Conservation (phyloP, 1,284 basidiomycete species). For the Sporisorium iseilematis-ciliati region DNA sequence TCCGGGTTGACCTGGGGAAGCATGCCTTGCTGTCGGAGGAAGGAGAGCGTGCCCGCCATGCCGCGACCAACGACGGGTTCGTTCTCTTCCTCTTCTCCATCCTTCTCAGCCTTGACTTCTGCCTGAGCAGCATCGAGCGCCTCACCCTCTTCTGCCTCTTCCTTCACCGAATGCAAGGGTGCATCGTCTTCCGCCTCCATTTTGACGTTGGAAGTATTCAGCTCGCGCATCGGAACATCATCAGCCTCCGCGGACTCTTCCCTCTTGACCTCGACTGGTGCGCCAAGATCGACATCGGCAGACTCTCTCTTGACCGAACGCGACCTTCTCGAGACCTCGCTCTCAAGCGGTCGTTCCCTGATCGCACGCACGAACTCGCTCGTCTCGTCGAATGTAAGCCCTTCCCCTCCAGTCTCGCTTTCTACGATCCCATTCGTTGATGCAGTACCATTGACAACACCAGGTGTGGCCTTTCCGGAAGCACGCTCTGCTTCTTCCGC, state of each 20-base stretch:
- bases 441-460: slow-evolving; percentile 2
- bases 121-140: slow-evolving; percentile 6
- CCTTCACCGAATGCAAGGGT: slow-evolving; percentile 72
- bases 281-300: slow-evolving; percentile 58
- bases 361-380: slow-evolving; percentile 96
- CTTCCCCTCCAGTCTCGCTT: slow-evolving; percentile 28
- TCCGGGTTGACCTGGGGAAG: slow-evolving; percentile 78
- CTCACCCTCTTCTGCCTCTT: slow-evolving; percentile 70
- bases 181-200: slow-evolving; percentile 73
- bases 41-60: slow-evolving; percentile 86
- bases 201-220: slow-evolving; percentile 52
- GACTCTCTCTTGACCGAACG: slow-evolving; percentile 32
- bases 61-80: slow-evolving; percentile 71
- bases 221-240: slow-evolving; percentile 35
- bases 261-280: slow-evolving; percentile 71
- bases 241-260: slow-evolving; percentile 68
- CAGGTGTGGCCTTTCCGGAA: slow-evolving; percentile 65
- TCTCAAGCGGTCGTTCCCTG: slow-evolving; percentile 73
- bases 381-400: slow-evolving; percentile 92
- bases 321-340: slow-evolving; percentile 57
- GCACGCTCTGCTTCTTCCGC: slow-evolving; percentile 74
- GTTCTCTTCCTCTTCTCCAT: slow-evolving; percentile 10
- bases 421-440: neutral
- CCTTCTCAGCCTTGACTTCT: neutral
- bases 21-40: slow-evolving; percentile 92